Evolutionary conservation across 202 grass and related monocot genomes (phyloP).

Genomic region (Elaeis oleifera): DNA sequence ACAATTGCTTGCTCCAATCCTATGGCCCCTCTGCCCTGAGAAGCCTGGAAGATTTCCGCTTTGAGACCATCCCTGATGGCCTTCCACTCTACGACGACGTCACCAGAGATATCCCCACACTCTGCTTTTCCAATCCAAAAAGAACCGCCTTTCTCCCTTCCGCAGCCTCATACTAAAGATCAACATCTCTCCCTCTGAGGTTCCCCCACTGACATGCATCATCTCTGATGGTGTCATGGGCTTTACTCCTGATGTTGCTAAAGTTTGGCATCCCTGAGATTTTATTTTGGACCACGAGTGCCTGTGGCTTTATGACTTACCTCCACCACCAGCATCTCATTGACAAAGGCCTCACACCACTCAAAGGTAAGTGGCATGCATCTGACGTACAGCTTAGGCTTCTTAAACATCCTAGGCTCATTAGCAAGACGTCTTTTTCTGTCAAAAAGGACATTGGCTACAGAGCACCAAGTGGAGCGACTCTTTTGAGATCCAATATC

Average conservation of each 20-base stretch:
- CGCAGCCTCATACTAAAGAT: conserved; percentile 16
- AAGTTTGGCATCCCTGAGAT: conserved; percentile 24
- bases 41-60: conserved; percentile 18
- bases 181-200: not conserved
- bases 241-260: conserved; percentile 27
- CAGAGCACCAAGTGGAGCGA: too few relatives aligned
- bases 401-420: too few relatives aligned
- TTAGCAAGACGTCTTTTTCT: too few relatives aligned
- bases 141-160: conserved; percentile 23
- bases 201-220: conserved; percentile 32
- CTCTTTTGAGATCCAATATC: too few relatives aligned
- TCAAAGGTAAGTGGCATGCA: too few relatives aligned
- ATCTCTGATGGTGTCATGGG: conserved; percentile 41
- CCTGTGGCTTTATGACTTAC: too few relatives aligned
- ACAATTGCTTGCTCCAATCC: conserved; percentile 26
- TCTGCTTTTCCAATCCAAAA: conserved; percentile 29
- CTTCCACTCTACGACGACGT: not conserved
- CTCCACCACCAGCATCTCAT: too few relatives aligned
- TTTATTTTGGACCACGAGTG: too few relatives aligned
- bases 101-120: too few relatives aligned
- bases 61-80: conserved; percentile 50
- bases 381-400: too few relatives aligned
- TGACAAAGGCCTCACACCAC: too few relatives aligned
- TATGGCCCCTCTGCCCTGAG: conserved; percentile 13
- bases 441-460: too few relatives aligned